Base-by-base conservation (phyloP, 2,329 filamentous ascomycete species). In the Fusarium mundagurra region DNA sequence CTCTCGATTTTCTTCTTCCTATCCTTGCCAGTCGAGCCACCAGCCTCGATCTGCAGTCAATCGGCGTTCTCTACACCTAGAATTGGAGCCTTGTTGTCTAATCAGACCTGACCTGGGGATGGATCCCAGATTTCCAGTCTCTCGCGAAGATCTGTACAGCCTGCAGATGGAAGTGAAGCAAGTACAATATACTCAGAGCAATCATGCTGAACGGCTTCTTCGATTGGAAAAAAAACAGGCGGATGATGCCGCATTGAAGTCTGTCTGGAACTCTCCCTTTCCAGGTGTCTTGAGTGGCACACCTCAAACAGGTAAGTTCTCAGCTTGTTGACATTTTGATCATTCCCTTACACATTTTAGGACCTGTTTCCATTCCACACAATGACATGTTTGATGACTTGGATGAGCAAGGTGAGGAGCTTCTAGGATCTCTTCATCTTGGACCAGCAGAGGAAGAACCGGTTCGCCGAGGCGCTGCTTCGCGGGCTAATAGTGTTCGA, bases 231-330 rank as follows among this genome's bases (percentile, higher is more conserved):
- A 91, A 78, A 90, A 90, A 53, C 90, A 92, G 79, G 90, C 90
- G 39, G 91, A 92, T 75, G 90, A 92, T 83, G 89, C 89, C 57
- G 88, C 89, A 38, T 83, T 92, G 69, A 97, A 96, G 83, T 97
- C 93, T 70, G 93, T 97, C 64, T 99, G 96, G 96, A 92, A 93
- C 74, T 97, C 95, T 64, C 95, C 95, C 22, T 98, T 98, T 81
- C 95, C 96, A n/a, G 92, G 92, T 74, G 91, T 95, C 44, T 83
- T 97, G 66, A 92, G 92, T 76, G 93, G 94, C 62, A 95, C 94
- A 51, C 93, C 95, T 61, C 93, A 97, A 81, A 93, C 97, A 86
- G 94, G 96, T 97, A 84, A 83, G 90, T 80, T 66, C 7, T 38
- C 36, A 34, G 24, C 47, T 47, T 58, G 24, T 48, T 20, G 47